phyloP scores from a whole-genome alignment of 2,329 filamentous ascomycete species.

The Stagonosporopsis rhizophila region DNA sequence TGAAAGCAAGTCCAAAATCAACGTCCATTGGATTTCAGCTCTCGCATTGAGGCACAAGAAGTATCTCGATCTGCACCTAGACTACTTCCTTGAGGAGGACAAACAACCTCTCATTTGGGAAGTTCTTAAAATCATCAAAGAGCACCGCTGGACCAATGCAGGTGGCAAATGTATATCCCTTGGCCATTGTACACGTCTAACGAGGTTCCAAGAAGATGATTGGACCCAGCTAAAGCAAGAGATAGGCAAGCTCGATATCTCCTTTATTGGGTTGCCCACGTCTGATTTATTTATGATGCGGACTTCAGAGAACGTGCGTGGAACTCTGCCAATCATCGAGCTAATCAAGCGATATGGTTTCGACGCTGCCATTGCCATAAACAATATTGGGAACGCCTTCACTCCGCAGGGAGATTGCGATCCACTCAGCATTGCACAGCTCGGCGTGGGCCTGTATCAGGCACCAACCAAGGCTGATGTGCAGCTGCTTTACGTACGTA shows the following conservation, averaged over 20 bases:
- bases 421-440: constrained; percentile 67
- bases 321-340: constrained; percentile 67
- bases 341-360: constrained; percentile 67
- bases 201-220: constrained; percentile 59
- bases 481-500: constrained; percentile 63
- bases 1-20: constrained; percentile 57
- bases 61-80: constrained; percentile 74
- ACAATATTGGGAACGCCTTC: constrained; percentile 78
- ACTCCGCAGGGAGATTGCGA: constrained; percentile 74
- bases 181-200: constrained; percentile 73
- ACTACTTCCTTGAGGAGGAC: constrained; percentile 67
- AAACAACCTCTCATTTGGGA: constrained; percentile 62
- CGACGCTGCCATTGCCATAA: constrained; percentile 68
- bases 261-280: constrained; percentile 73
- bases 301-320: constrained; percentile 56
- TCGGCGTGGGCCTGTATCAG: constrained; percentile 56
- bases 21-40: constrained; percentile 69
- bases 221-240: constrained; percentile 58
- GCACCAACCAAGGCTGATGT: constrained; percentile 67
- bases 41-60: constrained; percentile 59
- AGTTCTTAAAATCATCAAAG: constrained; percentile 60
- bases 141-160: constrained; percentile 57
- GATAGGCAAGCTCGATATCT: constrained; percentile 64
- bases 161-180: constrained; percentile 53
- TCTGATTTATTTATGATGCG: constrained; percentile 78